Conservation (phyloP, 805 yeast species). For the Wickerhamomyces bisporus region DNA sequence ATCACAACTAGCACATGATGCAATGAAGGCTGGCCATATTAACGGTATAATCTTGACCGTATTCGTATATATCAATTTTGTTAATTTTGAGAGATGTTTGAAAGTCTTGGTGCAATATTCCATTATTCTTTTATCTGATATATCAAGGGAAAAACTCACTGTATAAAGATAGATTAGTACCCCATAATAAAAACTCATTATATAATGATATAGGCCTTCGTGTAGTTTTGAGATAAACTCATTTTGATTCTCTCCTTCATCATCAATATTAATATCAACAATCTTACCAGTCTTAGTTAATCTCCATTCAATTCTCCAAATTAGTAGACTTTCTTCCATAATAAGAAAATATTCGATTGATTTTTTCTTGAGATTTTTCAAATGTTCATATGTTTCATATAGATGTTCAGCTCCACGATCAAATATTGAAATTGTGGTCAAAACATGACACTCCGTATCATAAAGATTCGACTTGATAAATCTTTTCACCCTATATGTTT, state of each 20-base stretch:
- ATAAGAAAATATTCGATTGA: no score
- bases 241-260: slow-evolving; percentile 19
- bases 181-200: slow-evolving; percentile 71
- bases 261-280: no score
- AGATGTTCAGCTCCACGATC: no score
- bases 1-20: slow-evolving; percentile 74
- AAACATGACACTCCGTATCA: no score
- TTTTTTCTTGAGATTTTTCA: no score
- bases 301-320: slow-evolving; percentile 77
- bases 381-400: no score
- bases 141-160: slow-evolving; percentile 51
- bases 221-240: slow-evolving; percentile 33
- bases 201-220: slow-evolving; percentile 75
- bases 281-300: slow-evolving; percentile 23
- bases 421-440: no score
- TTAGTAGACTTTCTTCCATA: slow-evolving; percentile 44
- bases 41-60: slow-evolving; percentile 64
- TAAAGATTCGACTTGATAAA: no score
- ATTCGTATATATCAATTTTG: slow-evolving; percentile 42
- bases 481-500: no score
- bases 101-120: slow-evolving; percentile 58
- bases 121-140: slow-evolving; percentile 45
- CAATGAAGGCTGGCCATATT: slow-evolving; percentile 86
- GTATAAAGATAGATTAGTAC: slow-evolving; percentile 67
- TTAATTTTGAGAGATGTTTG: slow-evolving; percentile 58